A percentile compares a stretch with the other conserved stretches of the same genome.
Conservation (phyloP, 1,284 basidiomycete genomes). For the Athelia psychrophila region DNA sequence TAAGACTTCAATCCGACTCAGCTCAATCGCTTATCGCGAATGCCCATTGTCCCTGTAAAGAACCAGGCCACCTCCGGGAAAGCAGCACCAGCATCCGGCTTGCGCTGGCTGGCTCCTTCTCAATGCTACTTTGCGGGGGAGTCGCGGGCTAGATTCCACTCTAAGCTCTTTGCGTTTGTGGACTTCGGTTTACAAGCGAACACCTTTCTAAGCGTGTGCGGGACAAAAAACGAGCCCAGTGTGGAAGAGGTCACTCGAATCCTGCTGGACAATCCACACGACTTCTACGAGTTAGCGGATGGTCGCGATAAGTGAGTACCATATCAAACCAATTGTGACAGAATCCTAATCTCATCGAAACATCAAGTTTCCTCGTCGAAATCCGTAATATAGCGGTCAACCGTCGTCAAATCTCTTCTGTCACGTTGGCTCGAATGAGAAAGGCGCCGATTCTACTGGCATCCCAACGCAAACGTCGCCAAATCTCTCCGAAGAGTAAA, state of each 20-base stretch:
- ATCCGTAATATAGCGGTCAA: constrained; percentile 86
- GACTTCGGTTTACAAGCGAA: constrained; percentile 88
- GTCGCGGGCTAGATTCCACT: constrained; percentile 56
- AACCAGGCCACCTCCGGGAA: constrained; percentile 13
- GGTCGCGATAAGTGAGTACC: constrained; percentile 57
- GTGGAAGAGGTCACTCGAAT: constrained; percentile 75
- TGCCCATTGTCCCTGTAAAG: constrained; percentile 54
- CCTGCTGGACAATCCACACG: constrained; percentile 60
- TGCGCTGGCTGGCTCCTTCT: constrained; percentile 54
- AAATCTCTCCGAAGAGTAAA: constrained; percentile 32
- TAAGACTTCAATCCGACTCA: constrained; percentile 50
- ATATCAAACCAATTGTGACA: constrained; percentile 3
- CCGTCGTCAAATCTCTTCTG: constrained; percentile 52
- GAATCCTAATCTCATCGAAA: not conserved
- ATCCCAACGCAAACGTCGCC: constrained; percentile 49
- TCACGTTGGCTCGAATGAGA: constrained; percentile 66
- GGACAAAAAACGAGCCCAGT: constrained; percentile 87
- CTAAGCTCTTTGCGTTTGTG: constrained; percentile 83
- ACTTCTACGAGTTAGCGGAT: constrained; percentile 68
- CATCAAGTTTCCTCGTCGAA: constrained; percentile 73
- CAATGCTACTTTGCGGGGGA: constrained; percentile 69
- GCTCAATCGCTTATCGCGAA: constrained; percentile 44
- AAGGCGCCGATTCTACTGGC: constrained; percentile 72
- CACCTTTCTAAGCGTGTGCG: constrained; percentile 83
- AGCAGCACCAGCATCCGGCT: constrained; percentile 21